These are phyloP conservation scores for Moricandia arvensis DNA, from an alignment of 345 rosid species.

Conservation along the genomic window DNA sequence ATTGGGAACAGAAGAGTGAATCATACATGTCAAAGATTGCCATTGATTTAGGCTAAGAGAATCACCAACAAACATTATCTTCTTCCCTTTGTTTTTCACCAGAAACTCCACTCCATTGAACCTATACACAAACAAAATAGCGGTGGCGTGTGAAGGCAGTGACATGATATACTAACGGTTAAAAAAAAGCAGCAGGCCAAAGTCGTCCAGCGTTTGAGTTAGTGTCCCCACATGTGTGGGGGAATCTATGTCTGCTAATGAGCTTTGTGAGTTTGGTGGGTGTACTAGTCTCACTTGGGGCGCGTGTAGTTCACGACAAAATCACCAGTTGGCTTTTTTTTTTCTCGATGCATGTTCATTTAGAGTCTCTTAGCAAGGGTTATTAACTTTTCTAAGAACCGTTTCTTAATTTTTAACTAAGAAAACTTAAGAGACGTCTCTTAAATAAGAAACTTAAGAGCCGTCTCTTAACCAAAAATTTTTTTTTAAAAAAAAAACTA, in stretches of 20 bases:
- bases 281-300: conserved; percentile 16
- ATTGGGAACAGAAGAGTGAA: conserved; percentile 51
- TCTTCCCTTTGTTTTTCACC: conserved; percentile 56
- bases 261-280: conserved; percentile 22
- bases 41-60: conserved; percentile 75
- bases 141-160: conserved; percentile 1
- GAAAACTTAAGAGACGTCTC: too few species aligned
- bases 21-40: conserved; percentile 77
- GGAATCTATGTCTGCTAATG: conserved; percentile 17
- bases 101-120: conserved; percentile 54
- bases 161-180: neutral
- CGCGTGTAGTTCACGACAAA: conserved; percentile 28
- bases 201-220: neutral
- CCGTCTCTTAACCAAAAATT: too few species aligned
- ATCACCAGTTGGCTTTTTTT: too few species aligned
- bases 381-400: too few species aligned
- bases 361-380: too few species aligned
- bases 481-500: too few species aligned
- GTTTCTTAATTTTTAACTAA: too few species aligned
- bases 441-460: too few species aligned
- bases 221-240: conserved; percentile 34
- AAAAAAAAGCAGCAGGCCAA: neutral
- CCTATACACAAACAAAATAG: conserved; percentile 35
- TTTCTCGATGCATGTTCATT: too few species aligned
- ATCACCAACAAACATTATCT: conserved; percentile 76